phyloP scores from a whole-genome alignment of 1,139 yeast genomes.

The Suhomyces taliae region DNA sequence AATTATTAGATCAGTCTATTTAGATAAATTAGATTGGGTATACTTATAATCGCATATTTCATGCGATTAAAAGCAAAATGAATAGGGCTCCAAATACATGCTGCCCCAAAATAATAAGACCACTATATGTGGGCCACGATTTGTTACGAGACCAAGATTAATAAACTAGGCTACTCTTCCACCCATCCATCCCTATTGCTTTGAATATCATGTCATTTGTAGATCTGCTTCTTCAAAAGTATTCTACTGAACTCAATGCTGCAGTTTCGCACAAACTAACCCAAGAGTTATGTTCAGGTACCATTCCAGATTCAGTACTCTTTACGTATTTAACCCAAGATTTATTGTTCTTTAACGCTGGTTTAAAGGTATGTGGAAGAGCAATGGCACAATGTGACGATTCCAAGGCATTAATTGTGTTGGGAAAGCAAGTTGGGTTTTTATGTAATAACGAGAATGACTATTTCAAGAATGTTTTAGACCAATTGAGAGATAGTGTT shows the following conservation, averaged over 20 bases:
- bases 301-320: slow-evolving; percentile 40
- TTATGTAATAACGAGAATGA: slow-evolving; percentile 49
- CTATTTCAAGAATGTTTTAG: slow-evolving; percentile 41
- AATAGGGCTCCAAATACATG: too few species aligned
- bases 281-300: slow-evolving; percentile 47
- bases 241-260: slow-evolving; percentile 21
- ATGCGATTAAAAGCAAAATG: background rate
- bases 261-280: slow-evolving; percentile 47
- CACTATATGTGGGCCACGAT: too few species aligned
- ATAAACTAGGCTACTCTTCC: background rate
- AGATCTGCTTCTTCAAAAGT: slow-evolving; percentile 18
- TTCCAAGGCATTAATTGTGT: slow-evolving; percentile 30
- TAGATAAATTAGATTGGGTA: too few species aligned
- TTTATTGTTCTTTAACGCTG: slow-evolving; percentile 44
- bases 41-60: background rate
- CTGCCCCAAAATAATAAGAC: too few species aligned
- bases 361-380: slow-evolving; percentile 46
- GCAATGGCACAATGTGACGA: slow-evolving; percentile 46
- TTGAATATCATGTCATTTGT: slow-evolving; percentile 8
- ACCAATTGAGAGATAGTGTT: slow-evolving; percentile 25
- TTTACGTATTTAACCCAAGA: slow-evolving; percentile 52
- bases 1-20: too few species aligned
- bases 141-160: too few species aligned
- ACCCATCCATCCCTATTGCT: background rate
- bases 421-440: slow-evolving; percentile 55